phyloP scores from a whole-genome alignment of 371 early-diverging fungal species.

The Blakeslea trispora region DNA sequence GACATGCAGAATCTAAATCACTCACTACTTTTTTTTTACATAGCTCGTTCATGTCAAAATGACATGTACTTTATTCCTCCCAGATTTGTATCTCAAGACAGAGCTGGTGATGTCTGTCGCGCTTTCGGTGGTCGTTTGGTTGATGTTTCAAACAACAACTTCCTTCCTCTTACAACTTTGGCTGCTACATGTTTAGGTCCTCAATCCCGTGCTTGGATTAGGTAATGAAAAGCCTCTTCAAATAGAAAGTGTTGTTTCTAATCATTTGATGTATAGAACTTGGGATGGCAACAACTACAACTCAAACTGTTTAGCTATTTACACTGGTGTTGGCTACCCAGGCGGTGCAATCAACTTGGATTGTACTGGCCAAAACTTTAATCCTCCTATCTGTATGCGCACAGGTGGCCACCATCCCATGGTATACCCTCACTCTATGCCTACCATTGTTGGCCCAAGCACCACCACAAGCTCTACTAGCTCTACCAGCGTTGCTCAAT shows the following conservation, averaged over 20 bases:
- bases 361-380: not conserved
- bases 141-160: not conserved
- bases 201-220: conserved; percentile 7
- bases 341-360: not conserved
- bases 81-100: not conserved
- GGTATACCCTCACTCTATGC: too few species aligned
- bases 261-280: not conserved
- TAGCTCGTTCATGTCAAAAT: not conserved
- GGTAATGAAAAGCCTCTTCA: too few species aligned
- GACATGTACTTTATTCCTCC: not conserved
- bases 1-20: too few species aligned
- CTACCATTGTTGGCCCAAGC: too few species aligned
- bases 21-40: too few species aligned
- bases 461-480: too few species aligned
- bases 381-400: conserved; percentile 1
- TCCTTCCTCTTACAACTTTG: not conserved
- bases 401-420: not conserved
- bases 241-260: not conserved
- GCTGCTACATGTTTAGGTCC: not conserved
- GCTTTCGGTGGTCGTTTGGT: not conserved
- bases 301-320: not conserved
- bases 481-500: too few species aligned
- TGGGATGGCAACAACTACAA: conserved; percentile 3
- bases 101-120: not conserved
- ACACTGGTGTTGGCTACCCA: conserved; percentile 1